A percentile compares a stretch with the other conserved stretches of the same genome.
phyloP scores from a whole-genome alignment of 225 moss, liverwort and hornwort genomes.

The Sphagnum tenellum region DNA sequence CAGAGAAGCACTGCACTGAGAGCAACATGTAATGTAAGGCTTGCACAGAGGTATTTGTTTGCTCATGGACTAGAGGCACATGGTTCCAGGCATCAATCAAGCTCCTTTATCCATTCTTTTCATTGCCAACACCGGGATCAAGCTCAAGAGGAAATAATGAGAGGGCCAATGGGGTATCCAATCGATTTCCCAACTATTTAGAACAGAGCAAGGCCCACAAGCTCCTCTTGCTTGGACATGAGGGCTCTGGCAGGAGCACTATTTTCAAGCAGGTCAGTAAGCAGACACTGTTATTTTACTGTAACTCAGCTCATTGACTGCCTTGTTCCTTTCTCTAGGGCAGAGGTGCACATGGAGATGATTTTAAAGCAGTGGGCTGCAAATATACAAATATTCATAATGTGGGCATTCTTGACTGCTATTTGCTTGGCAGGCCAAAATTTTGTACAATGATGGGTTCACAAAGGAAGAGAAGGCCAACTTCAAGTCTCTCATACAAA shows the following conservation, averaged over 20 bases:
- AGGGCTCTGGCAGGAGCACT: conserved; percentile 94
- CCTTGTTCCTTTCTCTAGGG: no score
- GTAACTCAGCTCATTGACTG: no score
- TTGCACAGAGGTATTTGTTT: no score
- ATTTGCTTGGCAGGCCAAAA: conserved; percentile 47
- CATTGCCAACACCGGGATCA: conserved; percentile 75
- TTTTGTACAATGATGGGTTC: conserved; percentile 84
- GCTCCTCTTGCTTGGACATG: conserved; percentile 85
- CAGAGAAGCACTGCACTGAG: no score
- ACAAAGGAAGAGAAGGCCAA: conserved; percentile 50
- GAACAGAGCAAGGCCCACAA: conserved; percentile 71
- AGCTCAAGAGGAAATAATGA: conserved; percentile 33
- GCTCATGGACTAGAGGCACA: no score
- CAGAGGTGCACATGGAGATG: no score
- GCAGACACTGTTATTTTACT: background rate
- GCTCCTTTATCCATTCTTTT: conserved; percentile 89
- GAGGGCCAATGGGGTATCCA: conserved; percentile 28
- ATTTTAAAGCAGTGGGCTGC: no score
- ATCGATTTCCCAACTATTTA: conserved; percentile 47
- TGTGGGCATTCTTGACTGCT: no score
- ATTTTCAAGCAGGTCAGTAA: conserved; percentile 86
- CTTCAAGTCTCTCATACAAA: conserved; percentile 75
- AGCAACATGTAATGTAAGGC: no score
- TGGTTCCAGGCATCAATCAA: conserved; percentile 72
- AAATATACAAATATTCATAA: no score